Evolutionary conservation across 2,329 filamentous ascomycete species (phyloP).

Genomic region (Thyridium curvatum): DNA sequence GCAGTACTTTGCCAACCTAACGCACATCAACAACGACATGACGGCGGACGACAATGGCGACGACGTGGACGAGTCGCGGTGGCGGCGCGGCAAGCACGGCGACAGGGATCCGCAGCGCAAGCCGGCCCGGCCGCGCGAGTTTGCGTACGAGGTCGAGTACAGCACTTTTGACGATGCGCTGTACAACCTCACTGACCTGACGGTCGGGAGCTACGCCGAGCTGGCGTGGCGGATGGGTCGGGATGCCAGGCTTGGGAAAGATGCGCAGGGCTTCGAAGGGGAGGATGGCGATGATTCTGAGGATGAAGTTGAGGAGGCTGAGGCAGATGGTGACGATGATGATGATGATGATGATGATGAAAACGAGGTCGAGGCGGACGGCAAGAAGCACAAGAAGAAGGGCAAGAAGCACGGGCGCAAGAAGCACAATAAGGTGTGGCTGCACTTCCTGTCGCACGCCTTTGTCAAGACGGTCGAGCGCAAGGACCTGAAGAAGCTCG

Average conservation of each 20-base stretch:
- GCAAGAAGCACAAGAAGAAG: slow-evolving; percentile 33
- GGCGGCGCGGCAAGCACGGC: slow-evolving; percentile 59
- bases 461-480: slow-evolving; percentile 69
- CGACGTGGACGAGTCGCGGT: slow-evolving; percentile 29
- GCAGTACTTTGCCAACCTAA: slow-evolving; percentile 95
- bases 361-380: slow-evolving; percentile 18
- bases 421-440: slow-evolving; percentile 65
- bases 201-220: slow-evolving; percentile 72
- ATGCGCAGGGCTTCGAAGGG: slow-evolving; percentile 7
- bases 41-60: slow-evolving; percentile 18
- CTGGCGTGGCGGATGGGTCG: slow-evolving; percentile 74
- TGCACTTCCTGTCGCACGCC: slow-evolving; percentile 69
- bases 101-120: slow-evolving; percentile 48
- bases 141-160: slow-evolving; percentile 80
- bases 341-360: slow-evolving; percentile 15
- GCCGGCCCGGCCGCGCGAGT: slow-evolving; percentile 53
- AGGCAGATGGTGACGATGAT: slow-evolving; percentile 4
- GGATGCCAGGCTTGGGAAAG: slow-evolving; percentile 10
- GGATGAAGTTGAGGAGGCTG: slow-evolving; percentile 8
- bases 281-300: slow-evolving; percentile 11
- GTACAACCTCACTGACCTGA: slow-evolving; percentile 76
- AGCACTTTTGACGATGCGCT: slow-evolving; percentile 70
- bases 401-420: slow-evolving; percentile 47
- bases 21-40: slow-evolving; percentile 73
- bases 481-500: slow-evolving; percentile 53